Base-by-base conservation (phyloP, 306 rosid species). In the Arachis hypogaea region DNA sequence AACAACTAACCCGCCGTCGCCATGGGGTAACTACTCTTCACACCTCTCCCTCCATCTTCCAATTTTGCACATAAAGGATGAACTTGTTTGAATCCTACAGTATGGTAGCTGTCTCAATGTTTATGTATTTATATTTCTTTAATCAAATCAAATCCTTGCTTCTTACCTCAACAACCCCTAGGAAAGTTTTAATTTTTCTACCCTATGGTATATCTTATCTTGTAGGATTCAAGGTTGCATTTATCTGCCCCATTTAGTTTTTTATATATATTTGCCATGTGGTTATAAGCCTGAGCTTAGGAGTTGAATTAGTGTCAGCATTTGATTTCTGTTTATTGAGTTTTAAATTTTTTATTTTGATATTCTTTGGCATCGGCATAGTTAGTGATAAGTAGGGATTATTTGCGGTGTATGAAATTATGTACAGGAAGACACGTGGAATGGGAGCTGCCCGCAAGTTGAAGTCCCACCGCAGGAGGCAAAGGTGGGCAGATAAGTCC, bases 381-480 rank as follows among this genome's bases (percentile, higher is more conserved):
- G 6, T 3, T 40, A 10, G 2, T 3, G 46, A 22, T 3, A 33
- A 6, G 2, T 7, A 4, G 47, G 33, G 63, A 41, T 18, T 16
- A 11, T n/a, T 28, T 69, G 28, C 28, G 28, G 28, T 22, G 28
- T 22, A 22, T 33, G 38, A 33, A 33, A 33, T 33, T 33, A 33
- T 33, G 38, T 28, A 38, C 85, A 91, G 94, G 78, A 91, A 91
- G 80, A 91, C 97, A 71, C 82, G 82, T 5, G 97, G 97, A 68
- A 80, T 86, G 88, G 97, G 92, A 86, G 92, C 97, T 54, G 94
- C 89, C 28, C 97, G 94, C 86, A 89, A 85, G 92, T 82, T 89
- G 82, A 86, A 74, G 83, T 83, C 89, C 76, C 89, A 85, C 86
- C 95, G 92, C 16, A 86, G 87, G 69, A 84, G 83, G 78, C 91